These are phyloP conservation scores for Puccinia hordei DNA, from an alignment of 1,284 basidiomycete genomes.

Conservation along the genomic window DNA sequence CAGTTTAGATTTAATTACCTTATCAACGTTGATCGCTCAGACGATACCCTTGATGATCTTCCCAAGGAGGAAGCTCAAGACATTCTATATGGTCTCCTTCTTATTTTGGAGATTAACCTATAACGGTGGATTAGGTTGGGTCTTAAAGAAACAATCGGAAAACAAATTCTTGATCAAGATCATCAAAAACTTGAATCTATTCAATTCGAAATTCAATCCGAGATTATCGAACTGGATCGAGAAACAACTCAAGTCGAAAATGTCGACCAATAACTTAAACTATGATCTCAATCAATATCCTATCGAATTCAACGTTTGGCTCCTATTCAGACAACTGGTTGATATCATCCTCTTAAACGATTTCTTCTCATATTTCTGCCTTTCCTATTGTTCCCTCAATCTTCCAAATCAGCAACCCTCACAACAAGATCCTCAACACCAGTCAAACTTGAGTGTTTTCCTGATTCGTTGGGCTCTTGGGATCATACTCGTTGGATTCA, in stretches of 20 bases:
- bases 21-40: slow-evolving; percentile 76
- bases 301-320: slow-evolving; percentile 66
- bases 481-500: slow-evolving; percentile 82
- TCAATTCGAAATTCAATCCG: slow-evolving; percentile 43
- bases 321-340: slow-evolving; percentile 86
- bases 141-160: slow-evolving; percentile 76
- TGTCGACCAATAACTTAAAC: slow-evolving; percentile 34
- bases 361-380: slow-evolving; percentile 92
- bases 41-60: slow-evolving; percentile 74
- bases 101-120: slow-evolving; percentile 90
- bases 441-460: slow-evolving; percentile 66
- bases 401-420: slow-evolving; percentile 60
- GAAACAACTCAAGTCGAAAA: slow-evolving; percentile 59
- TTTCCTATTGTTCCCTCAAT: slow-evolving; percentile 67
- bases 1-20: slow-evolving; percentile 82
- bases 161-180: slow-evolving; percentile 66
- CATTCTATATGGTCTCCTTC: slow-evolving; percentile 83
- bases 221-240: slow-evolving; percentile 68
- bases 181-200: slow-evolving; percentile 15
- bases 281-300: slow-evolving; percentile 53
- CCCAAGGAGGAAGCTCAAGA: slow-evolving; percentile 63
- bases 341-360: slow-evolving; percentile 96
- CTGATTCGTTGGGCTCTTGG: slow-evolving; percentile 84
- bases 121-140: slow-evolving; percentile 88
- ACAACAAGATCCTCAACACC: slow-evolving; percentile 71